phyloP scores from a whole-genome alignment of 2,329 filamentous ascomycete genomes.

The Orbilia javanica region DNA sequence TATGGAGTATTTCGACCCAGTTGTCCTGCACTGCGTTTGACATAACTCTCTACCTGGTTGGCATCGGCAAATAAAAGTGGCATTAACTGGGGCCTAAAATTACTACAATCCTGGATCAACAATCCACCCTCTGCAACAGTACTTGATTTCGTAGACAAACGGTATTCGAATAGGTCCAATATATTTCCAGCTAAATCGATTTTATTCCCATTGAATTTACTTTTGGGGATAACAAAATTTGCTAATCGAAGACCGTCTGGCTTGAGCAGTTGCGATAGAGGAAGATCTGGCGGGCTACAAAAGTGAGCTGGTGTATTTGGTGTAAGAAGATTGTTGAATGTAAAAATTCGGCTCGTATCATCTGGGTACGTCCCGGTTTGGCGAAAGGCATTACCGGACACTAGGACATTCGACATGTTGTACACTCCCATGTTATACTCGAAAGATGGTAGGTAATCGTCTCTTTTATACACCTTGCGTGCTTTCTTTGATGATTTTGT shows the following conservation, averaged over 20 bases:
- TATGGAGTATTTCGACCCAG: slow-evolving; percentile 33
- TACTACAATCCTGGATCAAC: slow-evolving; percentile 37
- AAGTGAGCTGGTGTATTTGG: slow-evolving; percentile 36
- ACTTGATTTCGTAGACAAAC: slow-evolving; percentile 34
- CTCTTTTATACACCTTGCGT: slow-evolving; percentile 13
- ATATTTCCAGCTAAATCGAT: slow-evolving; percentile 32
- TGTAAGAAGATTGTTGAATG: slow-evolving; percentile 57
- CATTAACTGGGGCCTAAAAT: slow-evolving; percentile 37
- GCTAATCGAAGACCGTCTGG: slow-evolving; percentile 30
- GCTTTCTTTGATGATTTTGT: neutral
- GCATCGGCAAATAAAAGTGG: slow-evolving; percentile 41
- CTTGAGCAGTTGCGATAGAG: slow-evolving; percentile 24
- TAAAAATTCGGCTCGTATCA: slow-evolving; percentile 56
- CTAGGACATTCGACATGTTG: slow-evolving; percentile 56
- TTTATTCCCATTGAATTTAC: slow-evolving; percentile 48
- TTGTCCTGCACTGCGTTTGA: slow-evolving; percentile 32
- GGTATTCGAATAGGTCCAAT: slow-evolving; percentile 33
- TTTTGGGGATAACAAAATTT: slow-evolving; percentile 44
- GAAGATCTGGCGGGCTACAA: slow-evolving; percentile 44
- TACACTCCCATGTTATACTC: slow-evolving; percentile 59
- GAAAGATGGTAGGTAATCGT: slow-evolving; percentile 52
- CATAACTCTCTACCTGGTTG: slow-evolving; percentile 39
- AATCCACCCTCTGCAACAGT: slow-evolving; percentile 29
- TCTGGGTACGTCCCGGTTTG: slow-evolving; percentile 52
- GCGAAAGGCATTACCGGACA: slow-evolving; percentile 56